phyloP scores from a whole-genome alignment of 345 rosid genomes.

The Populus tremula region DNA sequence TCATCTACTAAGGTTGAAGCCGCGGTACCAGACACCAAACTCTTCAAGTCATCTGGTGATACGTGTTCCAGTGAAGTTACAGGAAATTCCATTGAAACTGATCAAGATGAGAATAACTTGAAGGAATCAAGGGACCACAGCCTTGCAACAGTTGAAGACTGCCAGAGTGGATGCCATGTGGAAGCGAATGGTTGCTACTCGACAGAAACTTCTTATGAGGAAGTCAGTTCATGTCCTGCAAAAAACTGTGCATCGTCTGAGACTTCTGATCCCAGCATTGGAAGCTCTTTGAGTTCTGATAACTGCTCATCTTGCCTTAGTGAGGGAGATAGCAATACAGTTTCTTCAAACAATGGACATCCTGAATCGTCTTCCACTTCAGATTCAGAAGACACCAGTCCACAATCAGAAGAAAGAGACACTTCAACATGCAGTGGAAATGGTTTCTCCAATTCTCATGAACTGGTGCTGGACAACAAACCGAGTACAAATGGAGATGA shows the following conservation, averaged over 20 bases:
- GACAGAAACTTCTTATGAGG: constrained; percentile 37
- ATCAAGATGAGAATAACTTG: constrained; percentile 24
- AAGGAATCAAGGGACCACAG: constrained; percentile 25
- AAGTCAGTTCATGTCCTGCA: constrained; percentile 28
- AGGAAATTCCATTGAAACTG: constrained; percentile 40
- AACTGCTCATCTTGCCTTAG: constrained; percentile 87
- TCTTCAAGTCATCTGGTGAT: constrained; percentile 41
- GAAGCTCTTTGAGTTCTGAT: constrained; percentile 69
- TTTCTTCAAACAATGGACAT: constrained; percentile 63
- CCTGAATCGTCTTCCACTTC: constrained; percentile 75
- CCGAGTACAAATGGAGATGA: constrained; percentile 32
- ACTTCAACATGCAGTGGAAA: constrained; percentile 32
- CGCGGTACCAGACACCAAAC: constrained; percentile 26
- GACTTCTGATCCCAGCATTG: constrained; percentile 40
- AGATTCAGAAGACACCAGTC: constrained; percentile 77
- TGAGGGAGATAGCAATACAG: constrained; percentile 74
- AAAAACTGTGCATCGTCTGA: constrained; percentile 22
- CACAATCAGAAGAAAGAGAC: constrained; percentile 61
- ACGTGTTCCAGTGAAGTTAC: constrained; percentile 37
- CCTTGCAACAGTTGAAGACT: constrained; percentile 29
- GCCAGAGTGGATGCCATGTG: constrained; percentile 34
- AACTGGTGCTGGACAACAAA: constrained; percentile 34
- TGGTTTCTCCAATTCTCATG: constrained; percentile 40
- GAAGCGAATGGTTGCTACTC: constrained; percentile 36
- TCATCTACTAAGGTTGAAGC: constrained; percentile 46